These are phyloP conservation scores for Poa pratensis DNA, from an alignment of 176 grass and related monocot species.

Conservation along the genomic window DNA sequence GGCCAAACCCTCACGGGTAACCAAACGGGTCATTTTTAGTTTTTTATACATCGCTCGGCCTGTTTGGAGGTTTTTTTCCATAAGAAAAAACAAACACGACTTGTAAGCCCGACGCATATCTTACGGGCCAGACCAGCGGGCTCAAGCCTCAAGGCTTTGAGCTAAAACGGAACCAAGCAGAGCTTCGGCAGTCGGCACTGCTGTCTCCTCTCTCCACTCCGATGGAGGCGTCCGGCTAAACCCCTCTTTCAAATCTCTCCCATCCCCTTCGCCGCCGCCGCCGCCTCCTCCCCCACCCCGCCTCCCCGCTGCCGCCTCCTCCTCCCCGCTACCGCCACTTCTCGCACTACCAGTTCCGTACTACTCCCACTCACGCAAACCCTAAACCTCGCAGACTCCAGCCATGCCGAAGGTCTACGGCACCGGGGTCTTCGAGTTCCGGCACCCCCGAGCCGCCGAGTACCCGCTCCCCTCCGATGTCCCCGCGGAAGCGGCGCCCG, in stretches of 20 bases:
- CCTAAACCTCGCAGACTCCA: slow-evolving; percentile 5
- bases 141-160: not conserved
- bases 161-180: not conserved
- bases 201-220: not conserved
- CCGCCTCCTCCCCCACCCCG: not conserved
- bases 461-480: slow-evolving; percentile 58
- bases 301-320: not conserved
- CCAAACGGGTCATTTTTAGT: too few relatives aligned
- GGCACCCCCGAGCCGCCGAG: slow-evolving; percentile 86
- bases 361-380: not conserved
- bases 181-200: not conserved
- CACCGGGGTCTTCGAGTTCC: slow-evolving; percentile 91
- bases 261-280: not conserved
- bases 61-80: too few relatives aligned
- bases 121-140: not conserved
- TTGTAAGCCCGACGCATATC: not conserved
- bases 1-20: too few relatives aligned
- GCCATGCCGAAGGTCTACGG: slow-evolving; percentile 97
- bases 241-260: slow-evolving; percentile 3
- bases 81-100: too few relatives aligned
- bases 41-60: too few relatives aligned
- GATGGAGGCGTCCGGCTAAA: slow-evolving; percentile 42
- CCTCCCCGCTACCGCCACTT: not conserved
- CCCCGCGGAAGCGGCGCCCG: slow-evolving; percentile 17
- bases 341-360: not conserved